Base-by-base conservation (phyloP, 441 rosid genomes). In the Adansonia rubrostipa region DNA sequence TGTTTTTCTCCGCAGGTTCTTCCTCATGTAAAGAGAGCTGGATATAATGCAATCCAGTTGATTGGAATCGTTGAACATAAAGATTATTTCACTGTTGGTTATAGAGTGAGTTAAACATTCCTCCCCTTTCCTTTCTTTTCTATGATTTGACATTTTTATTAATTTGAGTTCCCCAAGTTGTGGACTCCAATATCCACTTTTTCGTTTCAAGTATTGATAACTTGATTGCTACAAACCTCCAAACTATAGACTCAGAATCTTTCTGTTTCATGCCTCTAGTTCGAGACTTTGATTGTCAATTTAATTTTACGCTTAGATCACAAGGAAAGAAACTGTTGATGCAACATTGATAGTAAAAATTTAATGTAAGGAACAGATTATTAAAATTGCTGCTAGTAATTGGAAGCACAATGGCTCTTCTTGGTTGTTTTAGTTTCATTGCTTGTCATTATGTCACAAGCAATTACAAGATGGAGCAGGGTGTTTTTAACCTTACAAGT, bases 11-110 rank as follows among this genome's bases (percentile, higher is more conserved):
- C 58, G 69, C 84, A 96, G 99, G 97, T 93, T 81, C 98, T 96
- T 82, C 97, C 92, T 84, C 96, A 93, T 85, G 87, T 92, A 79
- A 96, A 92, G 82, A 86, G 84, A 85, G 92, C 97, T 40, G 99
- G 98, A 80, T 96, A 93, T 81, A 96, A 92, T 84, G 99, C 94
- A 79, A 88, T 96, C 80, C 97, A 96, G 88, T 85, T 96, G 83
- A 86, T 96, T 83, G 99, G 98, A 77, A 87, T 92, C 66, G 87
- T 90, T 69, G 99, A 96, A 89, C 99, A 96, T 87, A 96, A 92
- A 87, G 99, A 93, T 84, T 96, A 96, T 81, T 91, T 88, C 80
- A 90, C 96, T 71, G 92, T 87, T 80, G 99, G 99, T 63, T 96
- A 96, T 80, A 91, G 92, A 88, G 99, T 96, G 83, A 87, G 98